Evolutionary conservation across 2,329 filamentous ascomycete genomes (phyloP).

Genomic region (Colletotrichum higginsianum): DNA sequence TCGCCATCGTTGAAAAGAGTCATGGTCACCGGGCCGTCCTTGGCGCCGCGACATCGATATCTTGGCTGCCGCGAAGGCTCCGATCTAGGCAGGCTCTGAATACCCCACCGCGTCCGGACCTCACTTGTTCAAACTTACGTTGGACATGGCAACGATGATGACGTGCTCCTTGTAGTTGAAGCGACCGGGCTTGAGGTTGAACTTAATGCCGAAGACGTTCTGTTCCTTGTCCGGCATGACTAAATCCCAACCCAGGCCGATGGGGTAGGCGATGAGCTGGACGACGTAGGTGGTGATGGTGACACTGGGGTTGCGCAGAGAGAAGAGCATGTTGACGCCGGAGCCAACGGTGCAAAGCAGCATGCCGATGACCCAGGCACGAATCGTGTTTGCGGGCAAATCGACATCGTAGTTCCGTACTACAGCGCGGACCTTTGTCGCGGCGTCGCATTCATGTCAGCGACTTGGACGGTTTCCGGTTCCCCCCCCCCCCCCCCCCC

Average conservation of each 20-base stretch:
- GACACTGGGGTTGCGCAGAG: constrained; percentile 71
- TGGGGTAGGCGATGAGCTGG: constrained; percentile 74
- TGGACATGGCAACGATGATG: constrained; percentile 75
- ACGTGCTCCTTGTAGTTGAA: constrained; percentile 76
- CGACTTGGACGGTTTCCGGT: constrained; percentile 11
- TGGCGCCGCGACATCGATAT: constrained; percentile 8
- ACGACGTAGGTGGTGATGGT: constrained; percentile 73
- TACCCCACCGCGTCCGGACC: background rate
- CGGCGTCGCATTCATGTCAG: constrained; percentile 29
- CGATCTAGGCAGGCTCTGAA: constrained; percentile 1
- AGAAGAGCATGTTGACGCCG: constrained; percentile 73
- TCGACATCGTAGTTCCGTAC: constrained; percentile 77
- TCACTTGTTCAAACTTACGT: constrained; percentile 59
- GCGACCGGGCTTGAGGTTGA: constrained; percentile 69
- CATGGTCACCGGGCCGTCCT: background rate
- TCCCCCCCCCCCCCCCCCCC: background rate
- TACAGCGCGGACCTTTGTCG: constrained; percentile 71
- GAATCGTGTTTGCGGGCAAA: constrained; percentile 74
- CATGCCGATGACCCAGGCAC: constrained; percentile 75
- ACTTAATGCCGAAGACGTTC: constrained; percentile 66
- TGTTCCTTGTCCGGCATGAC: constrained; percentile 68
- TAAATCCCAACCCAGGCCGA: constrained; percentile 69
- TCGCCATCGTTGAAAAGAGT: constrained; percentile 1
- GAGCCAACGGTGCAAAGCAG: constrained; percentile 75
- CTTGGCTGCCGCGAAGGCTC: constrained; percentile 15